These are phyloP conservation scores for Mycosarcoma maydis DNA, from an alignment of 1,284 basidiomycete genomes.

Conservation along the genomic window DNA sequence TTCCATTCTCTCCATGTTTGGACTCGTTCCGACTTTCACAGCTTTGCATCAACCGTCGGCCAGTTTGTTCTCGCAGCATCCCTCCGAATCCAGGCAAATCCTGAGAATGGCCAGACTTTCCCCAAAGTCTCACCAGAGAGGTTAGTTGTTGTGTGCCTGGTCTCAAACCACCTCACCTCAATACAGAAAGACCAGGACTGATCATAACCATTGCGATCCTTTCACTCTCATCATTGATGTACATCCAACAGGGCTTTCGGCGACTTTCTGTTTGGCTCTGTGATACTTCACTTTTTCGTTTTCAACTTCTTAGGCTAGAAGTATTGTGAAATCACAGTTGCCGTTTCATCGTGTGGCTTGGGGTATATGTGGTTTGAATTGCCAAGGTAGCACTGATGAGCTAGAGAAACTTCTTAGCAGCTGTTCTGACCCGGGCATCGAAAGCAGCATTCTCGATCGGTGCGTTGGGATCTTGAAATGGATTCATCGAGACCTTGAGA, in stretches of 20 bases:
- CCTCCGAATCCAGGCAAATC: conserved; percentile 89
- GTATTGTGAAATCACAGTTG: too few species aligned
- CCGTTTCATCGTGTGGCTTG: too few species aligned
- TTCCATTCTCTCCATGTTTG: neutral
- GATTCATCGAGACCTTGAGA: conserved; percentile 60
- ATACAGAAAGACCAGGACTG: neutral
- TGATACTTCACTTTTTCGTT: conserved; percentile 96
- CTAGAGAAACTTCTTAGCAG: conserved; percentile 59
- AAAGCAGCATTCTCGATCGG: conserved; percentile 56
- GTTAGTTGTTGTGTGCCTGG: conserved; percentile 70
- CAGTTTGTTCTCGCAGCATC: conserved; percentile 96
- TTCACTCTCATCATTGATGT: neutral
- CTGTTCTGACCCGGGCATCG: conserved; percentile 53
- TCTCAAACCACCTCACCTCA: too few species aligned
- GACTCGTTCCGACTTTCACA: conserved; percentile 64
- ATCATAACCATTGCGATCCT: conserved; percentile 17
- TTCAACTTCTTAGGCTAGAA: conserved; percentile 88
- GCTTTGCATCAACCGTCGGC: conserved; percentile 90
- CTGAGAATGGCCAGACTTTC: conserved; percentile 73
- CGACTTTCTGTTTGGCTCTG: conserved; percentile 91
- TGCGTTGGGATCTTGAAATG: conserved; percentile 59
- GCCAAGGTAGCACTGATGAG: neutral
- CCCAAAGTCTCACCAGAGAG: conserved; percentile 84
- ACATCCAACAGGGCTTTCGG: conserved; percentile 73
- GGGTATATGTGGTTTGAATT: conserved; percentile 1